These are phyloP conservation scores for Fraxinus floribunda DNA, from an alignment of 305 asterid genomes.

Conservation along the genomic window DNA sequence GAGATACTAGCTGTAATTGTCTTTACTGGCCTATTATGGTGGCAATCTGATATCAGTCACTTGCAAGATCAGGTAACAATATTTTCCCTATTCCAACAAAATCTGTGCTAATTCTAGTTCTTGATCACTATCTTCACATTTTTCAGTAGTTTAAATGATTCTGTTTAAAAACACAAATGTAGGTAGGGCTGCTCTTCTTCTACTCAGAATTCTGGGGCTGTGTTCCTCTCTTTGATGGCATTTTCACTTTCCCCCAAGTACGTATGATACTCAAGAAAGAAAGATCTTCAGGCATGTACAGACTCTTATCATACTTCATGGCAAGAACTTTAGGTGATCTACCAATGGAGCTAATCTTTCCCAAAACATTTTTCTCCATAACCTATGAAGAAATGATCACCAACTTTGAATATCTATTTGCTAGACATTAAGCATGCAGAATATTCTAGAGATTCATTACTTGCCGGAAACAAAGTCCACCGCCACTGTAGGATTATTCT, in stretches of 20 bases:
- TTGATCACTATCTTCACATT: not conserved
- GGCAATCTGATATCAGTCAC: constrained; percentile 52
- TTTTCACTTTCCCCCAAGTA: constrained; percentile 79
- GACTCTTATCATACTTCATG: constrained; percentile 76
- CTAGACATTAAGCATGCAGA: too few species aligned
- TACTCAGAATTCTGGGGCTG: constrained; percentile 77
- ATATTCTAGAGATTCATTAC: too few species aligned
- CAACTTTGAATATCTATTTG: too few species aligned
- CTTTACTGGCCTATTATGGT: constrained; percentile 68
- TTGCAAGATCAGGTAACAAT: constrained; percentile 77
- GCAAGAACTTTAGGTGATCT: constrained; percentile 70
- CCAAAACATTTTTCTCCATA: constrained; percentile 51
- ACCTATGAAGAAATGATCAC: constrained; percentile 6
- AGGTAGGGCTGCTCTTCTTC: constrained; percentile 74
- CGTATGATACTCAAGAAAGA: constrained; percentile 69
- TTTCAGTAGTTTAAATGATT: not conserved
- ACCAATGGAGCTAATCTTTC: constrained; percentile 83
- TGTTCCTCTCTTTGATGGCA: constrained; percentile 72
- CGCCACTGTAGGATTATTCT: too few species aligned
- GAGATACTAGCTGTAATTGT: constrained; percentile 53
- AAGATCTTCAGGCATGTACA: constrained; percentile 82
- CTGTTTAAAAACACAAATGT: constrained; percentile 19
- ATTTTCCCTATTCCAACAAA: not conserved
- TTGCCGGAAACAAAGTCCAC: too few species aligned
- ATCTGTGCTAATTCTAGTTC: not conserved